Base-by-base conservation (phyloP, 352 stramenopile genomes). In the Thalassiosira allenii region DNA sequence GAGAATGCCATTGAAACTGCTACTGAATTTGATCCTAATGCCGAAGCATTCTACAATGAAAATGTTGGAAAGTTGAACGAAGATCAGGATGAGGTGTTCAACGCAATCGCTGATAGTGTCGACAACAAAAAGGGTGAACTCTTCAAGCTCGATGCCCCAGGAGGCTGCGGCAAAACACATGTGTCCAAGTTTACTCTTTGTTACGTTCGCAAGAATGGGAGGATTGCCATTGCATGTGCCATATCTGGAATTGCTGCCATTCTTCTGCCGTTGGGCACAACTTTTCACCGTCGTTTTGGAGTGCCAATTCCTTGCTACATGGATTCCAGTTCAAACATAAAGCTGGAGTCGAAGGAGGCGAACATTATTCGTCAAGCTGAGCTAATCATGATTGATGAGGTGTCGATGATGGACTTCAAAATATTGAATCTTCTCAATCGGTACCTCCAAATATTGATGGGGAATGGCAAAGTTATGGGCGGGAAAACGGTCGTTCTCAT, bases 151-250 rank as follows among this genome's bases (percentile, higher is more conserved):
- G 63, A 72, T 59, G 44, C 44, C n/a, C 47, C 47, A 37, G 63
- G 63, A 49, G 63, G 63, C 4, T 62, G 43, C 29, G 63, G 63
- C 3, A 72, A 72, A 25, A 72, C 44, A 14, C 61, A 62, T 51
- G 25, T 41, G 5, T 32, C 32, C 14, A 72, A 72, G 27, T 12
- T 62, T 5, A n/a, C 61, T 1, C 6, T 72, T 1, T 29, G 17
- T 14, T 47, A 11, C 20, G 23, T 53, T 25, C 54, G 22, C 23
- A 72, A 62, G 63, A 14, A 61, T 1, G 33, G 20, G 8, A 9
- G n/a, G 4, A 20, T 56, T 34, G 63, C 30, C 3, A 40, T 40
- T 41, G 22, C 61, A 58, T 57, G 37, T 37, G 61, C 61, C 2
- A 11, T 29, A 2, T 70, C 61, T 1, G 61, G 61, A 11, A 70